phyloP scores from a whole-genome alignment of 768 basidiomycete species.

The Austroboletus eburneus region DNA sequence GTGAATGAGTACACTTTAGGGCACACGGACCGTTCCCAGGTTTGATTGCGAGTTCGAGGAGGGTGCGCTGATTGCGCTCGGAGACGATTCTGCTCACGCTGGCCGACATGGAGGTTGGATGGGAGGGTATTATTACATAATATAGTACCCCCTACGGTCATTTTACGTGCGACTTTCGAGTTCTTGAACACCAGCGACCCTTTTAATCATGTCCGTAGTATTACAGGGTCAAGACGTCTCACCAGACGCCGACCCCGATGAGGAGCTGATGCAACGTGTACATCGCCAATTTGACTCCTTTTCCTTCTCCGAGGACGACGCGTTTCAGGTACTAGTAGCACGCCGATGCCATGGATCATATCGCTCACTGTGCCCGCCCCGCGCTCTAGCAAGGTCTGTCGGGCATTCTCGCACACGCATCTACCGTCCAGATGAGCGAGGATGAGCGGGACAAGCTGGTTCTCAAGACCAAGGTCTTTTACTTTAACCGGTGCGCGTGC shows the following conservation, averaged over 20 bases:
- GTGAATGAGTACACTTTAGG: too few relatives aligned
- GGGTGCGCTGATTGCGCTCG: slow-evolving; percentile 60
- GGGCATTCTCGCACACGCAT: slow-evolving; percentile 45
- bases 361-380: neutral
- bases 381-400: slow-evolving; percentile 58
- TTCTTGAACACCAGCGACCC: neutral
- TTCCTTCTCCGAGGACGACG: slow-evolving; percentile 53
- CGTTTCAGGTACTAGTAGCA: slow-evolving; percentile 63
- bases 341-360: too few relatives aligned
- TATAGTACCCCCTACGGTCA: too few relatives aligned
- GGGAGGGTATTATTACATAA: slow-evolving; percentile 24
- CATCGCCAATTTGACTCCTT: slow-evolving; percentile 37
- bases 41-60: slow-evolving; percentile 63
- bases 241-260: slow-evolving; percentile 9
- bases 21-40: slow-evolving; percentile 78
- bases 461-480: slow-evolving; percentile 59
- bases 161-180: neutral
- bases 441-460: slow-evolving; percentile 45
- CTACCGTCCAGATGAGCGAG: slow-evolving; percentile 32
- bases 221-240: slow-evolving; percentile 14
- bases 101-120: slow-evolving; percentile 31
- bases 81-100: slow-evolving; percentile 52
- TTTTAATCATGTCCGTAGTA: slow-evolving; percentile 13
- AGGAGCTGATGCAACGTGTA: slow-evolving; percentile 18
- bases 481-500: slow-evolving; percentile 57